Evolutionary conservation across 805 yeast genomes (phyloP).

Genomic region (Spathaspora passalidarum): DNA sequence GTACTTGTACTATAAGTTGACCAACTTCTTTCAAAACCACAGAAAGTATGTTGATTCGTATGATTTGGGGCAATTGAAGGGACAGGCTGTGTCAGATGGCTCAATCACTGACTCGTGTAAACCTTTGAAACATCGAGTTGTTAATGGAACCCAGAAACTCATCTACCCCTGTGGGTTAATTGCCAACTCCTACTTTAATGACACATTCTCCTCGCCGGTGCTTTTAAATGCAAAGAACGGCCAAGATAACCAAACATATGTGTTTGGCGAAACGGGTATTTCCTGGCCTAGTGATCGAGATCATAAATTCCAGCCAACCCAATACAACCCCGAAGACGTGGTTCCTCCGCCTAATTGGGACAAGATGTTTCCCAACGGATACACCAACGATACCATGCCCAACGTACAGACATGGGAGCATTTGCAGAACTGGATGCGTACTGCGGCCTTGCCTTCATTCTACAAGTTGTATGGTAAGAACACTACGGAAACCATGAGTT

Average conservation of each 20-base stretch:
- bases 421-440: slow-evolving; percentile 97
- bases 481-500: slow-evolving; percentile 48
- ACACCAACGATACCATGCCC: slow-evolving; percentile 78
- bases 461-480: slow-evolving; percentile 80
- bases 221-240: slow-evolving; percentile 45
- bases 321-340: slow-evolving; percentile 63
- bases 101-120: slow-evolving; percentile 43
- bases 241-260: slow-evolving; percentile 40
- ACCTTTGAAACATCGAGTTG: slow-evolving; percentile 38
- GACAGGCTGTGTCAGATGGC: slow-evolving; percentile 57
- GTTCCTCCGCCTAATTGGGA: slow-evolving; percentile 96
- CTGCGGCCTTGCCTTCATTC: slow-evolving; percentile 90
- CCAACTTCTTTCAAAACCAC: slow-evolving; percentile 93
- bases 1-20: slow-evolving; percentile 77
- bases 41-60: slow-evolving; percentile 86
- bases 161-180: slow-evolving; percentile 93
- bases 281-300: slow-evolving; percentile 82
- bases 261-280: slow-evolving; percentile 54
- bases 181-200: slow-evolving; percentile 91
- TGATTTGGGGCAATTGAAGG: slow-evolving; percentile 78
- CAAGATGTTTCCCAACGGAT: slow-evolving; percentile 77
- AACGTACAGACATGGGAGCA: slow-evolving; percentile 75
- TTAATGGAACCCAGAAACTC: slow-evolving; percentile 38
- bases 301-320: slow-evolving; percentile 65
- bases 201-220: slow-evolving; percentile 61